Percentiles rank a stretch among this genome's conserved stretches.
Evolutionary conservation across 148 eudicot species (phyloP).

Genomic region (Diospyros lotus): DNA sequence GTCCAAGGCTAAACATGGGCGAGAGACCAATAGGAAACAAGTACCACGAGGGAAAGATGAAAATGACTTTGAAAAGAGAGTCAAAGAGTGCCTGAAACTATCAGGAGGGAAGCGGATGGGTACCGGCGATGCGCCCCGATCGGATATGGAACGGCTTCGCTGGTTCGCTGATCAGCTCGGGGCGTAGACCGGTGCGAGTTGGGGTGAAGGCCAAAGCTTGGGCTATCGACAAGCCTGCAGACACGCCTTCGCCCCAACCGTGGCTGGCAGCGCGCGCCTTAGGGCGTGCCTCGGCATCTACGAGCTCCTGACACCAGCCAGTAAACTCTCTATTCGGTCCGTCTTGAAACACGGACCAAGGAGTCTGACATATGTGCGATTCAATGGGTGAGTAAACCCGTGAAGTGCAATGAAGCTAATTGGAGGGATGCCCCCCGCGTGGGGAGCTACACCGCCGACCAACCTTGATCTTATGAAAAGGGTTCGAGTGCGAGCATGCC

Average conservation of each 20-base stretch:
- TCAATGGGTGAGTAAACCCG: slow-evolving; percentile 41
- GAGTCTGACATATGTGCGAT: slow-evolving; percentile 52
- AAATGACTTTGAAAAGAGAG: background rate
- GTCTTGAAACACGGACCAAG: slow-evolving; percentile 47
- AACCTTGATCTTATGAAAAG: slow-evolving; percentile 30
- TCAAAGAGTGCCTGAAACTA: background rate
- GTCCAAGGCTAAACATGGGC: background rate
- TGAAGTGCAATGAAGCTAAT: slow-evolving; percentile 34
- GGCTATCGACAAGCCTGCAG: background rate
- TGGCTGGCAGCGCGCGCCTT: background rate
- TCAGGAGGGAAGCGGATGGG: slow-evolving; percentile 20
- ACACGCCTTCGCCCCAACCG: background rate
- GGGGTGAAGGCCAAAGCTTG: background rate
- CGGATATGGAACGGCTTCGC: slow-evolving; percentile 9
- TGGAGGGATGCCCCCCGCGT: slow-evolving; percentile 23
- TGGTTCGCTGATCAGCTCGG: background rate
- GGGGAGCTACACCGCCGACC: slow-evolving; percentile 16
- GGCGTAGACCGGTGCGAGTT: slow-evolving; percentile 2
- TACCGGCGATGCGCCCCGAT: slow-evolving; percentile 13
- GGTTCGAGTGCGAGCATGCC: slow-evolving; percentile 30
- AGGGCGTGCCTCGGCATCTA: slow-evolving; percentile 2
- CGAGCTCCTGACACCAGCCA: slow-evolving; percentile 22
- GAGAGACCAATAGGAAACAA: no score
- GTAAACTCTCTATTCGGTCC: slow-evolving; percentile 34
- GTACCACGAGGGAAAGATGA: no score